Conservation (phyloP, 2,329 filamentous ascomycete species). For the Penicillium paneum region DNA sequence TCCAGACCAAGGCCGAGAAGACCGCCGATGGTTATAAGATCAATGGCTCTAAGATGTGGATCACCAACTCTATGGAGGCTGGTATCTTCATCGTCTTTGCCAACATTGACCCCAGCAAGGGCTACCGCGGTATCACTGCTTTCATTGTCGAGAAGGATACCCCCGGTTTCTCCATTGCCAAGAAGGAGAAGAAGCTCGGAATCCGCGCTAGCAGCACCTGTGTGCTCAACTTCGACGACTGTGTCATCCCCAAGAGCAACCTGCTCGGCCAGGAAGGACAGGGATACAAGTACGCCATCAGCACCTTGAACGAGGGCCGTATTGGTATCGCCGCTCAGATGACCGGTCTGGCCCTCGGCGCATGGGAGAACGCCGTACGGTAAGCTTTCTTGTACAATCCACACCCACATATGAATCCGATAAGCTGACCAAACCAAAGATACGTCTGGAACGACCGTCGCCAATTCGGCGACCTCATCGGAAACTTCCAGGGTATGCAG, state of each 20-base stretch:
- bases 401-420: neutral
- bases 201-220: constrained; percentile 95
- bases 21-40: constrained; percentile 81
- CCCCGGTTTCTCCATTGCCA: constrained; percentile 88
- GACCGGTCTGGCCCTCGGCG: constrained; percentile 91
- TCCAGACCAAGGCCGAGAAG: constrained; percentile 85
- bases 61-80: constrained; percentile 94
- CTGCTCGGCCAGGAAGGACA: constrained; percentile 83
- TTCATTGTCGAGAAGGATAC: constrained; percentile 91
- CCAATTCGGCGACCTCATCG: constrained; percentile 90
- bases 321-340: constrained; percentile 99
- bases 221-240: constrained; percentile 95
- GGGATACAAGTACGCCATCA: constrained; percentile 97
- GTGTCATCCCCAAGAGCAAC: constrained; percentile 83
- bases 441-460: constrained; percentile 99
- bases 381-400: constrained; percentile 39
- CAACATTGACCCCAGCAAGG: constrained; percentile 86
- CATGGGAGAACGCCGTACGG: constrained; percentile 89
- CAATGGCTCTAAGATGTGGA: constrained; percentile 98
- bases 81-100: constrained; percentile 97
- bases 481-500: constrained; percentile 99
- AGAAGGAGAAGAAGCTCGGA: constrained; percentile 99
- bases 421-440: constrained; percentile 36
- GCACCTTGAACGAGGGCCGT: constrained; percentile 88
- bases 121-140: constrained; percentile 94